These are phyloP conservation scores for Talaromyces atroroseus DNA, from an alignment of 2,329 filamentous ascomycete genomes.

Conservation along the genomic window DNA sequence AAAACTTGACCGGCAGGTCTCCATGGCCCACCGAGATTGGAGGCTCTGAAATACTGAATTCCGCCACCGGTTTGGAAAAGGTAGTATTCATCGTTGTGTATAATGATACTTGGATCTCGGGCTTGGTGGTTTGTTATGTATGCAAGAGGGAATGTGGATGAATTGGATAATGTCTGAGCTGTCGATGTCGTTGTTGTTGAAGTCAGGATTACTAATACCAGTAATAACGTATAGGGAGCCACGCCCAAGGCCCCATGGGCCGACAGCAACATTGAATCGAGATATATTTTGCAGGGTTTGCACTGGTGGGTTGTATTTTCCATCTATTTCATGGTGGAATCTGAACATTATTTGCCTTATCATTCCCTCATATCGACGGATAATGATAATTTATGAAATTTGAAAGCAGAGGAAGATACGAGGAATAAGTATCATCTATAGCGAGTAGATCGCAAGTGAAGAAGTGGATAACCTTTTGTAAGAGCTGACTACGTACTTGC, in stretches of 20 bases:
- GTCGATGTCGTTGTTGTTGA: background rate
- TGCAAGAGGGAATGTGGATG: constrained; percentile 2
- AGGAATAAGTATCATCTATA: background rate
- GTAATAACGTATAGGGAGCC: background rate
- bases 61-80: constrained; percentile 5
- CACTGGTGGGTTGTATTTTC: background rate
- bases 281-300: no score
- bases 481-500: background rate
- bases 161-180: background rate
- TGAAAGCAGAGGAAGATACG: background rate
- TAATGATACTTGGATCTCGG: constrained; percentile 12
- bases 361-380: background rate
- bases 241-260: background rate
- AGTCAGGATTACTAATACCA: background rate
- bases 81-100: constrained; percentile 11
- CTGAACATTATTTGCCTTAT: background rate
- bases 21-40: constrained; percentile 10
- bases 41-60: constrained; percentile 8
- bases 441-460: background rate
- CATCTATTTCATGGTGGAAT: background rate
- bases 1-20: constrained; percentile 22
- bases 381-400: background rate
- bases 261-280: background rate
- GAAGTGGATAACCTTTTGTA: background rate
- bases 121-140: constrained; percentile 4